Percentiles rank a stretch among this genome's conserved stretches.
These are phyloP conservation scores for Trypanosoma scelopori DNA, from an alignment of 208 protist species.

Conservation along the genomic window DNA sequence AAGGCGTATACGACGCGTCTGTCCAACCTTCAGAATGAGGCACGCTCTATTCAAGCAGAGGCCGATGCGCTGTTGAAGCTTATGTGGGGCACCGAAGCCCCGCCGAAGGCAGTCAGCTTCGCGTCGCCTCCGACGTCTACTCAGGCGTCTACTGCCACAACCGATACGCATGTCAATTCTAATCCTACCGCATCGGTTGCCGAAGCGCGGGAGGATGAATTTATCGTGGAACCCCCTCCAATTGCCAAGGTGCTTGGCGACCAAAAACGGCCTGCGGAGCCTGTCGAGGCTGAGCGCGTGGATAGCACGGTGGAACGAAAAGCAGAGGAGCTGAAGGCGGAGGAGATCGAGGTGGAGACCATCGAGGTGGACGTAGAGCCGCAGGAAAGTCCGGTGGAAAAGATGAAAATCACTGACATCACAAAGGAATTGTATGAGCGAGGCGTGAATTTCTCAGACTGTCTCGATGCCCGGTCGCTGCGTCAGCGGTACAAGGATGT, in stretches of 20 bases:
- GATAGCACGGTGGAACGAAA: neutral
- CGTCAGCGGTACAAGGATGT: conserved; percentile 86
- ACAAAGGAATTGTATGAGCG: conserved; percentile 87
- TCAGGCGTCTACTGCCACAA: neutral
- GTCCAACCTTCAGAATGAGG: conserved; percentile 82
- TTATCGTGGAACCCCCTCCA: conserved; percentile 69
- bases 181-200: neutral
- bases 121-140: conserved; percentile 38
- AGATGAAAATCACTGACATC: conserved; percentile 87
- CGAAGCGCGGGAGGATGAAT: conserved; percentile 38
- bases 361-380: conserved; percentile 85
- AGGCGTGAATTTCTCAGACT: conserved; percentile 89
- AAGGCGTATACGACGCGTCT: conserved; percentile 88
- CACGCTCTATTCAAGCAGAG: conserved; percentile 76
- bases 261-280: conserved; percentile 37
- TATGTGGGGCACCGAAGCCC: conserved; percentile 80
- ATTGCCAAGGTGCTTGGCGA: conserved; percentile 49
- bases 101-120: conserved; percentile 49
- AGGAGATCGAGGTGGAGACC: conserved; percentile 83
- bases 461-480: conserved; percentile 78
- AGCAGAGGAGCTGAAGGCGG: conserved; percentile 14
- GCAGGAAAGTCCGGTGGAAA: conserved; percentile 49
- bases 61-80: conserved; percentile 75
- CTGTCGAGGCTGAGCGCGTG: conserved; percentile 80
- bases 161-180: neutral